Evolutionary conservation across 176 grass and related monocot genomes (phyloP).

Genomic region (Pontederia paniculata): DNA sequence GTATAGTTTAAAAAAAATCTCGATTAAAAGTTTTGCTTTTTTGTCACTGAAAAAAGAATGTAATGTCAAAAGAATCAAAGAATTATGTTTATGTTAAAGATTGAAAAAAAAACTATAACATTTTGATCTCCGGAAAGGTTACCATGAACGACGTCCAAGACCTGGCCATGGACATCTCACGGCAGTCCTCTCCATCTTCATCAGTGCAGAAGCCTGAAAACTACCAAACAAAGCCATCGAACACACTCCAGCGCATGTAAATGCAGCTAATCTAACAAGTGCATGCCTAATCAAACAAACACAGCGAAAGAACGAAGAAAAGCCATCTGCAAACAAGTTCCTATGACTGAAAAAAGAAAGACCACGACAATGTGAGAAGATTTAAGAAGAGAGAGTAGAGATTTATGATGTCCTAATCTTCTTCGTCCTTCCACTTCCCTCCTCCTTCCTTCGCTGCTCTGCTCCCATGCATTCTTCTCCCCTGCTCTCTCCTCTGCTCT

Average conservation of each 20-base stretch:
- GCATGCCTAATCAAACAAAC: constrained; percentile 25
- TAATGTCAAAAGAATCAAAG: constrained; percentile 67
- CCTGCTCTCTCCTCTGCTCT: not conserved
- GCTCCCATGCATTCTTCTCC: not conserved
- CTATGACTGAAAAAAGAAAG: no score
- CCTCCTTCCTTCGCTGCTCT: not conserved
- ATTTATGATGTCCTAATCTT: not conserved
- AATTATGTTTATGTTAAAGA: constrained; percentile 16
- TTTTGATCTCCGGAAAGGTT: constrained; percentile 11
- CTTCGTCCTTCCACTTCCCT: no score
- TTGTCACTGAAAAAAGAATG: not conserved
- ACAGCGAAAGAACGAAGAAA: not conserved
- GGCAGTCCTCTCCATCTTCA: constrained; percentile 32
- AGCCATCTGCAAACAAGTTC: not conserved
- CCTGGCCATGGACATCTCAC: constrained; percentile 31
- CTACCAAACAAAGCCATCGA: constrained; percentile 17
- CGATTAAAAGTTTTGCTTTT: no score
- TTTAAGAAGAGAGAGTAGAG: not conserved
- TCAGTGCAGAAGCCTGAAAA: constrained; percentile 4
- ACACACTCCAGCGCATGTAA: no score
- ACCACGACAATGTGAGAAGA: not conserved
- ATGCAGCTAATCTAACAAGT: no score
- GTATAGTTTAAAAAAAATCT: no score
- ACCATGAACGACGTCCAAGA: constrained; percentile 22
- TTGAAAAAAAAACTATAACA: constrained; percentile 27